A percentile compares a stretch with the other conserved stretches of the same genome.
These are phyloP conservation scores for Pythium periplocum DNA, from an alignment of 352 stramenopile species.

Conservation along the genomic window DNA sequence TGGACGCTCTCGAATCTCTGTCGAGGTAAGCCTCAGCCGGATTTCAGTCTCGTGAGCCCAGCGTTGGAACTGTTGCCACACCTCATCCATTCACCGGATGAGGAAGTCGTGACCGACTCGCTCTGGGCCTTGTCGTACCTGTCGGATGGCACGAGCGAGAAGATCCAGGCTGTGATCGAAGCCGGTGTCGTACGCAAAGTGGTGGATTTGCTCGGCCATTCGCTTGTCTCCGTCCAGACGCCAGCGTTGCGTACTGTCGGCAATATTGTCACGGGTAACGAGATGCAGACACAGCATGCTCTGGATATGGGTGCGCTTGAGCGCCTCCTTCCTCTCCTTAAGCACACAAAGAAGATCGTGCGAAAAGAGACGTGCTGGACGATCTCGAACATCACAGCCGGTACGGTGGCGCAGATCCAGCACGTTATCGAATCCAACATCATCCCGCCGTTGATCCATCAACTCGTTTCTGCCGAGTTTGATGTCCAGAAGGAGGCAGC, in stretches of 20 bases:
- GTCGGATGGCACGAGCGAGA: constrained; percentile 96
- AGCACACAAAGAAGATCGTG: constrained; percentile 75
- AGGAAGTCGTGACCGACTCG: constrained; percentile 98
- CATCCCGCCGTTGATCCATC: constrained; percentile 58
- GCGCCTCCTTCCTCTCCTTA: constrained; percentile 56
- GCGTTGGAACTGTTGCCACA: constrained; percentile 93
- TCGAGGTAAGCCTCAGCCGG: constrained; percentile 88
- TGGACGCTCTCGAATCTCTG: constrained; percentile 99
- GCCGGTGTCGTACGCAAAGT: constrained; percentile 91
- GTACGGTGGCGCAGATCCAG: constrained; percentile 65
- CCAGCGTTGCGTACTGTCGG: constrained; percentile 94
- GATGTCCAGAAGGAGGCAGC: constrained; percentile 83
- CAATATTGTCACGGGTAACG: constrained; percentile 98
- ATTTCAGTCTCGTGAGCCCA: constrained; percentile 94
- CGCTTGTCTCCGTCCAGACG: constrained; percentile 91
- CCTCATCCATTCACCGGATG: constrained; percentile 95
- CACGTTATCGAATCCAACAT: constrained; percentile 75
- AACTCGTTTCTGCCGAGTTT: constrained; percentile 59
- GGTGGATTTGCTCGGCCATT: constrained; percentile 95
- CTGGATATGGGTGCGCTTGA: constrained; percentile 50
- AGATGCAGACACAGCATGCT: constrained; percentile 66
- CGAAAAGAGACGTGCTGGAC: constrained; percentile 84
- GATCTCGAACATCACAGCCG: constrained; percentile 79
- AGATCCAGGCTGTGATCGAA: constrained; percentile 98
- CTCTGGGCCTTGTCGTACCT: constrained; percentile 99